These are phyloP conservation scores for Rhododendron kiyosumense DNA, from an alignment of 148 eudicot genomes.

Conservation along the genomic window DNA sequence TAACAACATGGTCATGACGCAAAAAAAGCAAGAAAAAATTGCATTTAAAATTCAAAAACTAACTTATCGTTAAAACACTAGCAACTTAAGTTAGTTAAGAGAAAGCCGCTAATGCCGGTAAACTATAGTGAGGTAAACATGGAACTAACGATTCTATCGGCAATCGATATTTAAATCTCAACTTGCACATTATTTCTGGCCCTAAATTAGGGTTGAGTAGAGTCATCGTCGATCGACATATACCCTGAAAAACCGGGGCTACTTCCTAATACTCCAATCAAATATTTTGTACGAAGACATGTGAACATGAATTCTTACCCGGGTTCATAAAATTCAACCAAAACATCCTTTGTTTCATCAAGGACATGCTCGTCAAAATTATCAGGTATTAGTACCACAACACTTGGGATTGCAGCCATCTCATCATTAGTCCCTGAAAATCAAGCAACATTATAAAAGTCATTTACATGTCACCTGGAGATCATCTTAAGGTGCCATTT, in stretches of 20 bases:
- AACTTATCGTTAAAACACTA: neutral
- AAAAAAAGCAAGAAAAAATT: neutral
- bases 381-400: conserved; percentile 63
- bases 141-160: neutral
- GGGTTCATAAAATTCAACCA: conserved; percentile 94
- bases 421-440: conserved; percentile 79
- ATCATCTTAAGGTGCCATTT: neutral
- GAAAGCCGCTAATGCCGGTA: neutral
- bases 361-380: conserved; percentile 79
- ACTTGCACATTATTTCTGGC: neutral
- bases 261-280: neutral
- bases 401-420: conserved; percentile 69
- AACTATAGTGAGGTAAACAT: neutral
- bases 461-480: neutral
- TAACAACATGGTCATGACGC: neutral
- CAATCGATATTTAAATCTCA: neutral
- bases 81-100: neutral
- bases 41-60: neutral
- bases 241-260: neutral
- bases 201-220: neutral
- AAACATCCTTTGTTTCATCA: conserved; percentile 75
- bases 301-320: conserved; percentile 40
- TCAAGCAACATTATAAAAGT: neutral
- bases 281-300: neutral
- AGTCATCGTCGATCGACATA: neutral